These are phyloP conservation scores for Penicillium steckii DNA, from an alignment of 495 filamentous ascomycete genomes.

Conservation along the genomic window DNA sequence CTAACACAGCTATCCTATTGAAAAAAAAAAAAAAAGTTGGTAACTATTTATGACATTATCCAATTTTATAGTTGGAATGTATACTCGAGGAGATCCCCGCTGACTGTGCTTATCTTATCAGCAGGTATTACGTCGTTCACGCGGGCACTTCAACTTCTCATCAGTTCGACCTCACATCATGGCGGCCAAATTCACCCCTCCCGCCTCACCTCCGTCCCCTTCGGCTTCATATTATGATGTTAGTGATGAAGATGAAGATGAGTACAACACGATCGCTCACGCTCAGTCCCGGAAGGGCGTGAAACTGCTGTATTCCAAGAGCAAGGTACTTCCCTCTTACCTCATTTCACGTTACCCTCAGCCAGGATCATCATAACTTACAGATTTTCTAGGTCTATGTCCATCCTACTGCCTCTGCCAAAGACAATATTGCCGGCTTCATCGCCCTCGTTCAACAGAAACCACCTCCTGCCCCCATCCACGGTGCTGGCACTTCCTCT, in stretches of 20 bases:
- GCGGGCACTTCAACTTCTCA: neutral
- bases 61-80: too few relatives aligned
- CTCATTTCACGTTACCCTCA: constrained; percentile 7
- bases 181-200: constrained; percentile 43
- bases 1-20: too few relatives aligned
- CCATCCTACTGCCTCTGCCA: constrained; percentile 89
- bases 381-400: constrained; percentile 72
- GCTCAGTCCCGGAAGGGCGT: constrained; percentile 77
- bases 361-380: neutral
- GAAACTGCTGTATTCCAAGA: constrained; percentile 95
- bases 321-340: constrained; percentile 60
- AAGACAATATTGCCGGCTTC: constrained; percentile 96
- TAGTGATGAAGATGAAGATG: constrained; percentile 93
- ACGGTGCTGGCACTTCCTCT: constrained; percentile 51
- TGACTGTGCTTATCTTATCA: constrained; percentile 1
- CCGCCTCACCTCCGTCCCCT: constrained; percentile 64
- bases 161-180: constrained; percentile 19
- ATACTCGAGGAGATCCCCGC: too few relatives aligned
- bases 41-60: too few relatives aligned
- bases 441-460: constrained; percentile 95
- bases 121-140: neutral
- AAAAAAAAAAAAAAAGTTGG: too few relatives aligned
- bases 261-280: constrained; percentile 94
- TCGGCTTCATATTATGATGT: constrained; percentile 92
- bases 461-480: constrained; percentile 27